phyloP scores from a whole-genome alignment of 208 protist species.

The Lotmaria passim region DNA sequence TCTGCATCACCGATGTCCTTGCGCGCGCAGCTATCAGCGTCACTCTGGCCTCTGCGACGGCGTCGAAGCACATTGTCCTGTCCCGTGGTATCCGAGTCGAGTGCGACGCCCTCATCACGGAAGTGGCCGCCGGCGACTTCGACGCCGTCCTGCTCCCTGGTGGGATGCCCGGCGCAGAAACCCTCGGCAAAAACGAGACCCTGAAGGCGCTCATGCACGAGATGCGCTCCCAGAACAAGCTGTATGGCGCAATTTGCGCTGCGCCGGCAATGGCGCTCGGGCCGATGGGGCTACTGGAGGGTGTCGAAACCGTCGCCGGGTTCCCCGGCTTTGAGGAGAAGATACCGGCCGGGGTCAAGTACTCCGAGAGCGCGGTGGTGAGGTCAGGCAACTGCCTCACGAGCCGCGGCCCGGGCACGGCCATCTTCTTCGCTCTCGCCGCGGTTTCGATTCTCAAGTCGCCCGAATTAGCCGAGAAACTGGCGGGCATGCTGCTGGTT shows the following conservation, averaged over 20 bases:
- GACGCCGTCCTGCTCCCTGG: conserved; percentile 86
- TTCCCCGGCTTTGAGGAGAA: conserved; percentile 81
- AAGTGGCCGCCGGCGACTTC: conserved; percentile 61
- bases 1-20: conserved; percentile 85
- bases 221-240: conserved; percentile 55
- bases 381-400: conserved; percentile 85
- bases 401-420: conserved; percentile 83
- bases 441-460: conserved; percentile 70
- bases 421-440: conserved; percentile 84
- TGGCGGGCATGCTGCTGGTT: conserved; percentile 81
- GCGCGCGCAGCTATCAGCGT: conserved; percentile 70
- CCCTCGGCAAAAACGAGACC: conserved; percentile 57
- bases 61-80: conserved; percentile 58
- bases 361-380: conserved; percentile 68
- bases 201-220: conserved; percentile 82
- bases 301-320: conserved; percentile 74
- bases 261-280: conserved; percentile 66
- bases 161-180: conserved; percentile 72
- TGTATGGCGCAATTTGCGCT: conserved; percentile 89
- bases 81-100: conserved; percentile 67
- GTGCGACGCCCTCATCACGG: conserved; percentile 62
- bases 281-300: conserved; percentile 79
- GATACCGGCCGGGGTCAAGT: conserved; percentile 62
- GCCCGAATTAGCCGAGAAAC: conserved; percentile 56
- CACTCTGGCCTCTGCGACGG: conserved; percentile 81